Percentiles rank a stretch among this genome's conserved stretches.
Conservation (phyloP, 345 rosid genomes). For the Salix suchowensis region DNA sequence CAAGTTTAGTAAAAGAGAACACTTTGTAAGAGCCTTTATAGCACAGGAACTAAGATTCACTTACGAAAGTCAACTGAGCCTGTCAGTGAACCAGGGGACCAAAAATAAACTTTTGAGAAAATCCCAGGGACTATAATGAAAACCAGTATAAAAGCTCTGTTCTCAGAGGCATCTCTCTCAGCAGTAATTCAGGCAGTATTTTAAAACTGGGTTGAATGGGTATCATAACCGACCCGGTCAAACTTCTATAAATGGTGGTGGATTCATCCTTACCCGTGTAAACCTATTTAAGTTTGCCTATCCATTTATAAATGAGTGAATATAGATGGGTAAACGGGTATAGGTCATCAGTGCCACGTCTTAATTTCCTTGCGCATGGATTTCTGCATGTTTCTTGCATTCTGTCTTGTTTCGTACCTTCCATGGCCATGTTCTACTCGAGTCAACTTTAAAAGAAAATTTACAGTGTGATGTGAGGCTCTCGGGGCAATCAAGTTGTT, state of each 20-base stretch:
- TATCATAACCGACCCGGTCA: neutral
- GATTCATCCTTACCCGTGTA: neutral
- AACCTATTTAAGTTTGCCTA: neutral
- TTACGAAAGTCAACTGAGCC: neutral
- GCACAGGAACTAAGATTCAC: neutral
- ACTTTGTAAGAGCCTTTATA: neutral
- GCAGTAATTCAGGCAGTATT: neutral
- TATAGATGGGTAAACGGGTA: neutral
- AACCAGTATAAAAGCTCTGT: neutral
- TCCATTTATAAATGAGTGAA: neutral
- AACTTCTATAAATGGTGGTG: neutral
- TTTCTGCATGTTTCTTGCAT: neutral
- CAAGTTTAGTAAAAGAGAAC: neutral
- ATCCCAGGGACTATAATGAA: neutral
- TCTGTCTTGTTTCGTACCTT: neutral
- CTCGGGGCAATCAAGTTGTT: neutral
- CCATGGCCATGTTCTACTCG: neutral
- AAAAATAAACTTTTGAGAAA: neutral
- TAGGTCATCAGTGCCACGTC: neutral
- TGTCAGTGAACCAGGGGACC: neutral
- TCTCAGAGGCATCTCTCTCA: neutral
- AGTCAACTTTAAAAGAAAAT: neutral
- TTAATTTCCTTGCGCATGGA: neutral
- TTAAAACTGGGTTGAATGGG: neutral
- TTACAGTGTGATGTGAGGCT: neutral